A percentile compares a stretch with the other conserved stretches of the same genome.
phyloP scores from a whole-genome alignment of 176 grass and related monocot genomes.

The Ampelocalamus luodianensis region DNA sequence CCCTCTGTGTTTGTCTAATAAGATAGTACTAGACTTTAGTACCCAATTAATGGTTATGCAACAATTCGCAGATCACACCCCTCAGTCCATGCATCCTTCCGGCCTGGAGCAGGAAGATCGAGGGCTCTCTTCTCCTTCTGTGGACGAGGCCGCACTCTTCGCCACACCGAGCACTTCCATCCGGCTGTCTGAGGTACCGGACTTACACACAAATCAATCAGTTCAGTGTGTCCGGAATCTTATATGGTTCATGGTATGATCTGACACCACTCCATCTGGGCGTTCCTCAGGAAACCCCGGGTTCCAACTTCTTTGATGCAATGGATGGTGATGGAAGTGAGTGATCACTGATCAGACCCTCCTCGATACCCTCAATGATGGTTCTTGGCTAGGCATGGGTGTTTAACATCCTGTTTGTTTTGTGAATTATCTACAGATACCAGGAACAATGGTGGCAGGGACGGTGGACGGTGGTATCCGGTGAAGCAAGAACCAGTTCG shows the following conservation, averaged over 20 bases:
- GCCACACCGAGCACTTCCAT: constrained; percentile 65
- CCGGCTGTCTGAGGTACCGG: constrained; percentile 63
- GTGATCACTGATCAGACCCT: constrained; percentile 50
- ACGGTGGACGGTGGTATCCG: neutral
- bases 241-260: constrained; percentile 20
- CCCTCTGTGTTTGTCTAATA: neutral
- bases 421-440: constrained; percentile 34
- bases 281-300: constrained; percentile 43
- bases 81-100: constrained; percentile 61
- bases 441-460: constrained; percentile 17
- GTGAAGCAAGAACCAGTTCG: constrained; percentile 40
- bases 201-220: neutral
- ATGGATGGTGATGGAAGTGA: constrained; percentile 71
- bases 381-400: neutral
- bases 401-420: constrained; percentile 29
- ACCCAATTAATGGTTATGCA: neutral
- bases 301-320: constrained; percentile 67
- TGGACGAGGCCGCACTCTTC: constrained; percentile 60
- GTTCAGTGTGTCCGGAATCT: neutral
- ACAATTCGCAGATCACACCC: constrained; percentile 60
- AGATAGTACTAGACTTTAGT: neutral
- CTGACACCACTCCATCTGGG: constrained; percentile 50
- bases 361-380: neutral
- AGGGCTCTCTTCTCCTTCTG: constrained; percentile 49
- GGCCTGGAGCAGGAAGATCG: constrained; percentile 59